A percentile compares a stretch with the other conserved stretches of the same genome.
These are phyloP conservation scores for Lanmaoa rubissima DNA, from an alignment of 768 basidiomycete species.

Conservation along the genomic window DNA sequence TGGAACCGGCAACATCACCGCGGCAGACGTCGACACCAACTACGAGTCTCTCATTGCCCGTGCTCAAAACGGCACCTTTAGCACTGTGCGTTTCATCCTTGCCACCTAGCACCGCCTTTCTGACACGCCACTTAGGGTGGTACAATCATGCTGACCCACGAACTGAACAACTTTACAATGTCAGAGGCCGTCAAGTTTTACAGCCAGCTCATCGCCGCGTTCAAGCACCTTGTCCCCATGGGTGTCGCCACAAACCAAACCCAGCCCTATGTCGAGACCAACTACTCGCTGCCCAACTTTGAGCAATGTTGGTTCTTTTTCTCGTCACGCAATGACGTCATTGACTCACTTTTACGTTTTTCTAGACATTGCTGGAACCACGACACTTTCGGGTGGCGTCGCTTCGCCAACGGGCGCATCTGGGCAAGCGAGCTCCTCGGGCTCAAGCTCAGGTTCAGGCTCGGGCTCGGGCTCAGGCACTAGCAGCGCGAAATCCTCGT, in stretches of 20 bases:
- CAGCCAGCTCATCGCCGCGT: slow-evolving; percentile 41
- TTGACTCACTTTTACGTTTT: background rate
- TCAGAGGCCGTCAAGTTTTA: slow-evolving; percentile 54
- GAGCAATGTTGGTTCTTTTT: slow-evolving; percentile 38
- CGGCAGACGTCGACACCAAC: slow-evolving; percentile 47
- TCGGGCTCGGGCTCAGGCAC: background rate
- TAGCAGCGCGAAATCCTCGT: background rate
- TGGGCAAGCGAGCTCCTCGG: slow-evolving; percentile 6
- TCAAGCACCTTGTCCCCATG: slow-evolving; percentile 51
- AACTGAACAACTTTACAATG: slow-evolving; percentile 63
- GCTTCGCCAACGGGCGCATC: slow-evolving; percentile 2
- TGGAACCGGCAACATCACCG: slow-evolving; percentile 43
- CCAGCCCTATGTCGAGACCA: slow-evolving; percentile 51
- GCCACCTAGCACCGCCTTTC: background rate
- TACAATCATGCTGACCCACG: slow-evolving; percentile 56
- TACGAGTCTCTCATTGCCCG: slow-evolving; percentile 53
- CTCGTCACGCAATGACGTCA: background rate
- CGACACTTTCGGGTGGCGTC: slow-evolving; percentile 5
- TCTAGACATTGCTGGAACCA: slow-evolving; percentile 28
- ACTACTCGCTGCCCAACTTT: slow-evolving; percentile 42
- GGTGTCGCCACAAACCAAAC: slow-evolving; percentile 50
- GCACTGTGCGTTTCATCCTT: slow-evolving; percentile 28
- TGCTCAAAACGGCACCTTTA: slow-evolving; percentile 43
- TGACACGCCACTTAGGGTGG: slow-evolving; percentile 36
- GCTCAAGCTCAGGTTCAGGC: background rate